Evolutionary conservation across 176 grass and related monocot genomes (phyloP).

Genomic region (Cymbopogon citratus): DNA sequence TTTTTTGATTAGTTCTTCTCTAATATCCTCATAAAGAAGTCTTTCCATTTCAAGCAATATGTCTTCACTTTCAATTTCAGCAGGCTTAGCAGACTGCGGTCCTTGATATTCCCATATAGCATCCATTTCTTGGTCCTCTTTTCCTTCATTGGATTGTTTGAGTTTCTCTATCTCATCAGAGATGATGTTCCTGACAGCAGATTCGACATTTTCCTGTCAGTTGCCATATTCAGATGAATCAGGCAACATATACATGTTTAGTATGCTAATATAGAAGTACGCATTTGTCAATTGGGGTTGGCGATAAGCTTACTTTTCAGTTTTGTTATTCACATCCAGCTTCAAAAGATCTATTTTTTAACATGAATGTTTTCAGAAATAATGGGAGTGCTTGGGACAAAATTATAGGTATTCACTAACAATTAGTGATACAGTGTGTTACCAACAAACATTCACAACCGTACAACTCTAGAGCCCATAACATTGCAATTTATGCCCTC

Average conservation of each 20-base stretch:
- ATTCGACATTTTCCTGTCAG: conserved; percentile 57
- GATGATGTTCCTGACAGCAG: conserved; percentile 60
- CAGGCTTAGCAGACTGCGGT: conserved; percentile 27
- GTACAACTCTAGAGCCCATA: too few relatives aligned
- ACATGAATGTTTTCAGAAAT: neutral
- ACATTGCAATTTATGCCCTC: too few relatives aligned
- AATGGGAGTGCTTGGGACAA: neutral
- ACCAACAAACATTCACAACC: neutral
- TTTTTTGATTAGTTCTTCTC: conserved; percentile 77
- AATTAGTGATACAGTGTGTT: neutral
- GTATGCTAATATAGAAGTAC: conserved; percentile 4
- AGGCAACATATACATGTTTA: conserved; percentile 1
- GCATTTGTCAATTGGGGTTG: neutral
- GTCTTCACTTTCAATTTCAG: conserved; percentile 61
- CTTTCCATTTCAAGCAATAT: conserved; percentile 93
- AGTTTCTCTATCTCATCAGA: conserved; percentile 89
- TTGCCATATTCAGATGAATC: neutral
- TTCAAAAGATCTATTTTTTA: neutral
- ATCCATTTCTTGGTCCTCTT: conserved; percentile 34
- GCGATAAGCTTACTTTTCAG: neutral
- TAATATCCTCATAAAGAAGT: conserved; percentile 77
- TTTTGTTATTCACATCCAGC: neutral
- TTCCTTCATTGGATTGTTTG: conserved; percentile 33
- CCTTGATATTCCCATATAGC: conserved; percentile 84
- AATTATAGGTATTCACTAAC: neutral